Percentiles rank a stretch among this genome's conserved stretches.
These are phyloP conservation scores for Pleurotus tuber-regium DNA, from an alignment of 768 basidiomycete species.

Conservation along the genomic window DNA sequence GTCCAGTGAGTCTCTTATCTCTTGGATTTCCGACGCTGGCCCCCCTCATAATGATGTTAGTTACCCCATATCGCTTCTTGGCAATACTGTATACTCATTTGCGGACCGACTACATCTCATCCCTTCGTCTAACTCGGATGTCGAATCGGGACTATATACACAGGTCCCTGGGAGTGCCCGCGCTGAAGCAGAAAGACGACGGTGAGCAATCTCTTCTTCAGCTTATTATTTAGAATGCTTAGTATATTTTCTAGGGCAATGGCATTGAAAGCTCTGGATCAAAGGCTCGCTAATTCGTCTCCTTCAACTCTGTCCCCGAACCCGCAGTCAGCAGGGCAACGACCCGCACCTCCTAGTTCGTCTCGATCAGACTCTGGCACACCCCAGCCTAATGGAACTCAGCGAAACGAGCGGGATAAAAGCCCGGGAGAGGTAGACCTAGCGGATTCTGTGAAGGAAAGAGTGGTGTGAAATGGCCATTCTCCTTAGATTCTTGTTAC, in stretches of 20 bases:
- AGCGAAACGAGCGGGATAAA: constrained; percentile 32
- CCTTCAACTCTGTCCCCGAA: constrained; percentile 29
- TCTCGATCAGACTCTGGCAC: constrained; percentile 11
- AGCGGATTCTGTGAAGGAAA: constrained; percentile 31
- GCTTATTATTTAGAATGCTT: not conserved
- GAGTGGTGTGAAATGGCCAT: not conserved
- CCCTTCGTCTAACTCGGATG: constrained; percentile 56
- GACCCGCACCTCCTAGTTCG: constrained; percentile 21
- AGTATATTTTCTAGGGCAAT: constrained; percentile 63
- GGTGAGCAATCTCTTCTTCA: constrained; percentile 54
- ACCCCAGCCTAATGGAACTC: constrained; percentile 29
- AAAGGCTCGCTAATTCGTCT: constrained; percentile 72
- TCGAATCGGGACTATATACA: constrained; percentile 70
- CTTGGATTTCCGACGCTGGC: too few species aligned
- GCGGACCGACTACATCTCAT: constrained; percentile 75
- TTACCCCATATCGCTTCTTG: constrained; percentile 64
- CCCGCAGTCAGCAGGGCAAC: constrained; percentile 27
- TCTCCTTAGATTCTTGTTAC: not conserved
- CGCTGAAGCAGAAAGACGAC: constrained; percentile 93
- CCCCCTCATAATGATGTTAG: too few species aligned
- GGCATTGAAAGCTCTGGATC: constrained; percentile 95
- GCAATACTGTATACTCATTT: constrained; percentile 64
- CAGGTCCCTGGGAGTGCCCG: constrained; percentile 85
- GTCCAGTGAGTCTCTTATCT: constrained; percentile 83
- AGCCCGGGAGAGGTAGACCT: constrained; percentile 33